These are phyloP conservation scores for Lachnellula arida DNA, from an alignment of 2,329 filamentous ascomycete species.

Conservation along the genomic window DNA sequence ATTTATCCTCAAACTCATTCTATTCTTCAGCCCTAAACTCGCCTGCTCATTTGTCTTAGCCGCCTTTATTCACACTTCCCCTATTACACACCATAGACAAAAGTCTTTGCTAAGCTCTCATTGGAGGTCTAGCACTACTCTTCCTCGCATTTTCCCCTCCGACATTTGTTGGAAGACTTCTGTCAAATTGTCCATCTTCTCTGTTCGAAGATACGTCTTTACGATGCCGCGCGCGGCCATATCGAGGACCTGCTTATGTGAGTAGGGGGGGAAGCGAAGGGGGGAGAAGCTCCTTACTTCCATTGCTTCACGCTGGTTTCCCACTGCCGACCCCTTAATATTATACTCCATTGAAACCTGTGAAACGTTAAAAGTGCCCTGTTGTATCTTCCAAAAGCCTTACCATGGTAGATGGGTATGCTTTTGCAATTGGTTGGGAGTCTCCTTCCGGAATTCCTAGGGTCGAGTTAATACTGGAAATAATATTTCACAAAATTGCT, in stretches of 20 bases:
- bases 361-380: not conserved
- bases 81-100: not conserved
- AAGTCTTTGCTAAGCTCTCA: slow-evolving; percentile 2
- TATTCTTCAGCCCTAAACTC: not conserved
- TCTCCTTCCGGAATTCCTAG: slow-evolving; percentile 41
- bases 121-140: slow-evolving; percentile 43
- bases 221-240: slow-evolving; percentile 44
- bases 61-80: not conserved
- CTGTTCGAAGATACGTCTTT: slow-evolving; percentile 39
- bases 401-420: slow-evolving; percentile 37
- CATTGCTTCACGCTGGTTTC: slow-evolving; percentile 45
- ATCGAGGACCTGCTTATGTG: slow-evolving; percentile 33
- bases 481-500: not conserved
- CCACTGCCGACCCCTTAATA: slow-evolving; percentile 47
- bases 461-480: not conserved
- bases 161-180: slow-evolving; percentile 42
- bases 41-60: not conserved
- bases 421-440: slow-evolving; percentile 39
- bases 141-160: slow-evolving; percentile 39
- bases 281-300: slow-evolving; percentile 25
- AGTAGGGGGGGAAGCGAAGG: not conserved
- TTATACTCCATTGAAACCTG: slow-evolving; percentile 37
- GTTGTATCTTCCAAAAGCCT: not conserved
- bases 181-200: slow-evolving; percentile 44
- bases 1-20: not conserved